Evolutionary conservation across 73 alveolate species (phyloP).

Genomic region (Paramecium sexaurelia): DNA sequence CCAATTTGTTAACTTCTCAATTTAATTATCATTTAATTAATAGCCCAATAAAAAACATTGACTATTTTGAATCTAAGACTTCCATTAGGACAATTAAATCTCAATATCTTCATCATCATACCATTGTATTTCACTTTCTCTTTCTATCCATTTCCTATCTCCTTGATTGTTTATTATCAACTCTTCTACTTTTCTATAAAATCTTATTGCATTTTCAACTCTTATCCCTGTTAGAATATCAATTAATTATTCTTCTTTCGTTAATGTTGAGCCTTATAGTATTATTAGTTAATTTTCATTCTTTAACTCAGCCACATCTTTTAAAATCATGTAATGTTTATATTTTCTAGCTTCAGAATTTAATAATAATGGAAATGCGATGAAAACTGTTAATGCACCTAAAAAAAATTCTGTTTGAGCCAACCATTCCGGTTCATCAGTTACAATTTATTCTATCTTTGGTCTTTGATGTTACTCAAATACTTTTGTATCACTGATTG

Average conservation of each 20-base stretch:
- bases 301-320: conserved; percentile 1
- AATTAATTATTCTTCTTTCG: background rate
- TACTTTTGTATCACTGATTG: conserved; percentile 32
- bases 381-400: conserved; percentile 40
- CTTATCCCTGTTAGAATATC: conserved; percentile 35
- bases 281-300: background rate
- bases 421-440: conserved; percentile 61
- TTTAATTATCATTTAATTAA: conserved; percentile 3
- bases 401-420: conserved; percentile 37
- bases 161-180: conserved; percentile 18
- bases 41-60: background rate
- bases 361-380: conserved; percentile 21
- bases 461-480: conserved; percentile 32
- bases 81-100: background rate
- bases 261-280: conserved; percentile 28
- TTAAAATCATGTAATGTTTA: conserved; percentile 41
- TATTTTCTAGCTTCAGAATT: conserved; percentile 28
- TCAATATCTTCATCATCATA: conserved; percentile 18
- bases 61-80: background rate
- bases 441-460: conserved; percentile 20
- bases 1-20: conserved; percentile 30
- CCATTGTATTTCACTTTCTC: conserved; percentile 52
- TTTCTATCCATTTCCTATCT: conserved; percentile 49
- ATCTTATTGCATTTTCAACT: conserved; percentile 21
- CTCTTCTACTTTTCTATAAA: conserved; percentile 46